A percentile compares a stretch with the other conserved stretches of the same genome.
Conservation (phyloP, 306 rosid species). For the Alnus glutinosa region DNA sequence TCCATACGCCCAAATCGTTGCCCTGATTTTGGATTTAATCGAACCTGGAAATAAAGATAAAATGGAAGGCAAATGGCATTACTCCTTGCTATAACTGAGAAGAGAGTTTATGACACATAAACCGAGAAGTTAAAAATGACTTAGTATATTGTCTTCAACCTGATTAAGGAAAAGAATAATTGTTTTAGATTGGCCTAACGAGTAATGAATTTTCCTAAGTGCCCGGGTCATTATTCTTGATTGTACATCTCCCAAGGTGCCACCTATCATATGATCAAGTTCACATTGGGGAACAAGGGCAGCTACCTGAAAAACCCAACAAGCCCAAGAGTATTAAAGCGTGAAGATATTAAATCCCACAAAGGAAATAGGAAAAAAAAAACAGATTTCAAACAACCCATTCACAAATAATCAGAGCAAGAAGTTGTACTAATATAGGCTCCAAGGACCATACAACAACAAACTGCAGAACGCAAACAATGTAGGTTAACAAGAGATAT, state of each 20-base stretch:
- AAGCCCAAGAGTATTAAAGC: background rate
- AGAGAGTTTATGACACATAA: slow-evolving; percentile 16
- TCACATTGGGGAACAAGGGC: slow-evolving; percentile 84
- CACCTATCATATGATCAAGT: slow-evolving; percentile 55
- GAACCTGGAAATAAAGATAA: slow-evolving; percentile 44
- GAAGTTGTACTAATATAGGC: background rate
- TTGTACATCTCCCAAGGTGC: slow-evolving; percentile 43
- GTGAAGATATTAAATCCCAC: background rate
- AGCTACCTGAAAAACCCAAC: slow-evolving; percentile 65
- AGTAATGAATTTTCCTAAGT: slow-evolving; percentile 67
- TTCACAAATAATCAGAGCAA: background rate
- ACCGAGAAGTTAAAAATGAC: slow-evolving; percentile 3
- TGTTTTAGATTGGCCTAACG: slow-evolving; percentile 62
- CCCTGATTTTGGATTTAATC: slow-evolving; percentile 49
- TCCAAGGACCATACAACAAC: background rate
- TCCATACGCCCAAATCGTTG: slow-evolving; percentile 44
- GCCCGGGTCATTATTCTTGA: slow-evolving; percentile 70
- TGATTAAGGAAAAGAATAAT: slow-evolving; percentile 73
- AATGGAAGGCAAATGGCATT: slow-evolving; percentile 19
- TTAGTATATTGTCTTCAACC: slow-evolving; percentile 42
- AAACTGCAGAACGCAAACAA: background rate
- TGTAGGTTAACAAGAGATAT: background rate
- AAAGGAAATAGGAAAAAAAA: background rate
- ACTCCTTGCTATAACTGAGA: slow-evolving; percentile 9
- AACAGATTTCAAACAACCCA: background rate